Conservation (phyloP, 164 flowering plant genomes). For the Macadamia integrifolia region DNA sequence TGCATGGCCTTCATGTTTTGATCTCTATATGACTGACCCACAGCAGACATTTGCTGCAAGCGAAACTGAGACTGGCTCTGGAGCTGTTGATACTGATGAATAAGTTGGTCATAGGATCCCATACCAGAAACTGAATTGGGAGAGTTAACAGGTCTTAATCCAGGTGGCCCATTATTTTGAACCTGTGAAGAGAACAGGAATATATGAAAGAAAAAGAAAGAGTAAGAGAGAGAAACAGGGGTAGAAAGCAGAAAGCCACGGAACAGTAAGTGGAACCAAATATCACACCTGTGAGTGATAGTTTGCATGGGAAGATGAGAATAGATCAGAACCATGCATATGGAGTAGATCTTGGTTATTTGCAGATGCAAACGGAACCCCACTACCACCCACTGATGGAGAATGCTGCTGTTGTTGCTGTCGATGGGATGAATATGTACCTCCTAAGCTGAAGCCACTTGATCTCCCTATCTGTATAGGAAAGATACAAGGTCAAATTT, state of each 20-base stretch:
- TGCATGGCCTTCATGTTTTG: slow-evolving; percentile 17
- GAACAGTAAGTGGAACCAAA: background rate
- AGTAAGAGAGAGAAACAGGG: background rate
- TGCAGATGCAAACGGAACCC: slow-evolving; percentile 16
- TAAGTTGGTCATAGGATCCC: slow-evolving; percentile 19
- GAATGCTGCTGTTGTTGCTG: slow-evolving; percentile 28
- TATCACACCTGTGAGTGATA: slow-evolving; percentile 11
- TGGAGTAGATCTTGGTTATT: slow-evolving; percentile 22
- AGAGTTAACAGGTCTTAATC: slow-evolving; percentile 19
- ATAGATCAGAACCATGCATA: slow-evolving; percentile 21
- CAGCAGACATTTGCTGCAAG: slow-evolving; percentile 9
- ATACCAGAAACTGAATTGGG: slow-evolving; percentile 15
- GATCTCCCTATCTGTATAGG: slow-evolving; percentile 27
- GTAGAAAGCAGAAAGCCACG: background rate
- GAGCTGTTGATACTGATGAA: slow-evolving; percentile 27
- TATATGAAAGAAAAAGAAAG: background rate
- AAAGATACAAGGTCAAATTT: background rate
- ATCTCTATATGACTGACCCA: slow-evolving; percentile 17
- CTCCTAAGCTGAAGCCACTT: slow-evolving; percentile 22
- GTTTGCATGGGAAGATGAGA: slow-evolving; percentile 1
- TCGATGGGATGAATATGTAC: slow-evolving; percentile 27
- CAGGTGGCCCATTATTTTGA: slow-evolving; percentile 15
- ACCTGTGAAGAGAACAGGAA: background rate
- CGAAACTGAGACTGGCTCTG: slow-evolving; percentile 24
- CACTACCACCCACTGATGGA: slow-evolving; percentile 15